Base-by-base conservation (phyloP, 2,329 filamentous ascomycete genomes). In the Teratosphaeria zuluensis region DNA sequence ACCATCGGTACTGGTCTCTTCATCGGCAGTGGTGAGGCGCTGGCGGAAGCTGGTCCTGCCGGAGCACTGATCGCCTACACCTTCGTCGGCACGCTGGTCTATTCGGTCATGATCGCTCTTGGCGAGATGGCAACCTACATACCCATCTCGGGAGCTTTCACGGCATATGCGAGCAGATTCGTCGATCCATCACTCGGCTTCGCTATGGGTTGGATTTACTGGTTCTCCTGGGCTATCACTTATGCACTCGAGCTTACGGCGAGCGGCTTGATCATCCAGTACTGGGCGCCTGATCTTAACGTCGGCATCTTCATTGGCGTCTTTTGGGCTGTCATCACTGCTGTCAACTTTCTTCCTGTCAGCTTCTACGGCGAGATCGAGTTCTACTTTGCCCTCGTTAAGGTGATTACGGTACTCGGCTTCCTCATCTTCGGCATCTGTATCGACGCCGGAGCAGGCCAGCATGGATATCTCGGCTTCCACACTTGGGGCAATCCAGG, bases 121-220 rank as follows among this genome's bases (percentile, higher is more conserved):
- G 78, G 78, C 21, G 81, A 84, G 70, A 81, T 86, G 75, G 81
- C 83, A 24, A 79, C 84, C 33, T 85, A 83, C 75, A 78, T 87
- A 56, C 81, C 84, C 3, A 71, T 84, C 62, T 75, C 81, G 31
- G 79, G 80, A 65, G 75, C 79, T 59, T 79, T 82, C 76, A 74
- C 77, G 59, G 68, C 79, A 66, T 80, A 80, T 70, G 72, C 72
- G 59, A 70, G 73, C 31, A 75, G 77, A 42, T 78, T 77, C 62
- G 73, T 79, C 19, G 75, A 76, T 24, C 70, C 71, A 21, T 72
- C 69, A 38, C 63, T 80, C n/a, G 77, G 77, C 6, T 79, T 80
- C 59, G 74, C 77, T 12, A 73, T 79, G 66, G 78, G 77, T 4
- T 79, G 76, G 75, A 72, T 77, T 8, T 76, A 76, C 64, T 71